Percentiles rank a stretch among this genome's conserved stretches.
These are phyloP conservation scores for Kodamaea kaohsiungensis DNA, from an alignment of 805 yeast species.

Conservation along the genomic window DNA sequence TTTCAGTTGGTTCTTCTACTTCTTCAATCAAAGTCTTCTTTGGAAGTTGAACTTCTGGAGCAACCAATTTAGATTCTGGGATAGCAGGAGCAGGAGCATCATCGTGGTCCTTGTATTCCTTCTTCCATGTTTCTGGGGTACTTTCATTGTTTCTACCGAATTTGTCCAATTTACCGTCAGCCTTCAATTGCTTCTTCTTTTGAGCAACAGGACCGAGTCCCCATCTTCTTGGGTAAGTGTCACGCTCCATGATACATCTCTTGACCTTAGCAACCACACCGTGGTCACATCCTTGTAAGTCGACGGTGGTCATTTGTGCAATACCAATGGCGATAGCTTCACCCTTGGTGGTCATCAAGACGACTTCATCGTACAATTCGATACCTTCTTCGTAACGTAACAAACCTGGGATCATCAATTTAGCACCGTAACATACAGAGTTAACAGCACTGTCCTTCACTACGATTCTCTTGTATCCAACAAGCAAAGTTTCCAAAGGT, in stretches of 20 bases:
- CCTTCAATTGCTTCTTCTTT: constrained; percentile 97
- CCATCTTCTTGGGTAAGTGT: constrained; percentile 99
- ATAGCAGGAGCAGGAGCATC: constrained; percentile 60
- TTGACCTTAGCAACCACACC: constrained; percentile 98
- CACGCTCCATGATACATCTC: constrained; percentile 99
- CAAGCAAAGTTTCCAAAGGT: constrained; percentile 90
- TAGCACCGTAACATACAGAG: constrained; percentile 98
- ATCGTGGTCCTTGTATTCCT: constrained; percentile 70
- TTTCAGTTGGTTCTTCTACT: constrained; percentile 34
- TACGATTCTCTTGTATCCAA: constrained; percentile 95
- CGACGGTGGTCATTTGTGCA: constrained; percentile 99
- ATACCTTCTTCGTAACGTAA: constrained; percentile 97
- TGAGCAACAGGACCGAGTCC: constrained; percentile 98
- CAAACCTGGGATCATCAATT: constrained; percentile 97
- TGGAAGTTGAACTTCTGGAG: constrained; percentile 47
- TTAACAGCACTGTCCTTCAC: constrained; percentile 94
- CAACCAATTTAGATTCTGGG: constrained; percentile 53
- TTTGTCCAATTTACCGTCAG: constrained; percentile 95
- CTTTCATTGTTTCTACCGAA: constrained; percentile 90
- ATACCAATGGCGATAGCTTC: constrained; percentile 98
- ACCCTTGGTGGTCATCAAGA: constrained; percentile 97
- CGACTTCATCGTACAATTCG: constrained; percentile 96
- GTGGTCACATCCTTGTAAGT: constrained; percentile 94
- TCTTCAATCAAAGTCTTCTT: constrained; percentile 50
- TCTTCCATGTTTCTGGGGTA: constrained; percentile 93